Evolutionary conservation across 2,329 filamentous ascomycete species (phyloP), one percentile per base, ranked within the genome.

Genomic region (Aureobasidium sp.): DNA sequence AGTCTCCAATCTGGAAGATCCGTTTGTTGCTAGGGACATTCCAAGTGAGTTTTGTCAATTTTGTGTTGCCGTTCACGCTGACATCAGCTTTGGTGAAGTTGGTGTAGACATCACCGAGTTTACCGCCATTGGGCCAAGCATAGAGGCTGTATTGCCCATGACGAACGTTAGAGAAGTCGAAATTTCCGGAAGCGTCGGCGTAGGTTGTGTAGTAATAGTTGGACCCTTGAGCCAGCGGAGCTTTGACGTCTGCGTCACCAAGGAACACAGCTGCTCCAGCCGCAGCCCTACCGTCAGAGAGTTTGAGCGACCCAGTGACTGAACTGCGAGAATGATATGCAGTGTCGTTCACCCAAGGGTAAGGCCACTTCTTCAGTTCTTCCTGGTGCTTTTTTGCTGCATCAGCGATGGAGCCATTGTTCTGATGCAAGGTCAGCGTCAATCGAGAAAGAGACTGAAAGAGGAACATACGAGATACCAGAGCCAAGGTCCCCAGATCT

Each of bases 201-300:
- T 75, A 73, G 0, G 67, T 63, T 6, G 72, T 75, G 62, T 78
- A 78, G 62, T 79, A 77, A 62, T 76, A 76, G 17, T 67, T 64
- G 3, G 66, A 64, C 19, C 76, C 76, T 61, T 75, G 71, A 44
- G 77, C 74, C 0, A 78, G 65, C 6, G 74, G 69, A 4, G 70
- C 70, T 48, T 73, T 68, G 24, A 68, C 71, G 32, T 71, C 62
- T 54, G 71, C 72, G 54, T 78, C 75, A 3, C 75, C 75, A 1
- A 78, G 68, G 63, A 77, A 77, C 3, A 78, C 70, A 5, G 74
- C 71, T 7, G 76, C 75, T 5, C 71, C 68, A 1, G 71, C 62
- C 3, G 75, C 76, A 12, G 74, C 71, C 1, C 74, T 69, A 6
- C 75, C 75, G 55, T 77, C 73, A 14, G 70, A 74, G 11, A 79